These are phyloP conservation scores for Sarocladiaceae sp. DNA, from an alignment of 2,329 filamentous ascomycete species.

Conservation along the genomic window DNA sequence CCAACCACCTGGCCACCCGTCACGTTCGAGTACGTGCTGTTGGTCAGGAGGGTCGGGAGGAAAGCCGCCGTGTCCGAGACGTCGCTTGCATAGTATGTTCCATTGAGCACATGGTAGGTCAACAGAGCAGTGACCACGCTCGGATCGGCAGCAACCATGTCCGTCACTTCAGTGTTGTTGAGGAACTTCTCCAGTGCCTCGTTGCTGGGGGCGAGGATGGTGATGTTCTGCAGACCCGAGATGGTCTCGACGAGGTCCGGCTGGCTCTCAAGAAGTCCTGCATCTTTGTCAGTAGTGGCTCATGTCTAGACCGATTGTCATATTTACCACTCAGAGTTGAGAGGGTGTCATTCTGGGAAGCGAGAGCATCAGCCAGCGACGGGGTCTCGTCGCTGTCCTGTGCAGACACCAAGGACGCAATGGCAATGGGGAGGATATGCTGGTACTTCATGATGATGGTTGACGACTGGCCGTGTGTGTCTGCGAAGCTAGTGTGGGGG, in stretches of 20 bases:
- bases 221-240: slow-evolving; percentile 15
- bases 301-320: not conserved
- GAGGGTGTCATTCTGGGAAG: slow-evolving; percentile 20
- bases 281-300: not conserved
- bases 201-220: slow-evolving; percentile 49
- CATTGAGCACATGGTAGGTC: slow-evolving; percentile 52
- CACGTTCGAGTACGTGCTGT: slow-evolving; percentile 33
- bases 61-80: slow-evolving; percentile 25
- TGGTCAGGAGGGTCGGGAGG: slow-evolving; percentile 35
- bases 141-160: slow-evolving; percentile 31
- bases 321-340: slow-evolving; percentile 18
- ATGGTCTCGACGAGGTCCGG: slow-evolving; percentile 15
- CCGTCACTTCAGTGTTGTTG: slow-evolving; percentile 33
- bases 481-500: not conserved
- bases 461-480: no score
- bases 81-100: slow-evolving; percentile 29
- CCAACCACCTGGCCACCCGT: slow-evolving; percentile 38
- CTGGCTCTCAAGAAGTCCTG: slow-evolving; percentile 18
- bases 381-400: slow-evolving; percentile 14
- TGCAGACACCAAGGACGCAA: slow-evolving; percentile 15
- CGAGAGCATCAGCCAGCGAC: slow-evolving; percentile 18
- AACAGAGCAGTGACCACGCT: slow-evolving; percentile 39
- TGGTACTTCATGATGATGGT: slow-evolving; percentile 18
- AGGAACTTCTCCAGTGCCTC: slow-evolving; percentile 44
- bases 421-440: slow-evolving; percentile 15